phyloP scores from a whole-genome alignment of 2,329 filamentous ascomycete genomes.

The Xylaria sp. region DNA sequence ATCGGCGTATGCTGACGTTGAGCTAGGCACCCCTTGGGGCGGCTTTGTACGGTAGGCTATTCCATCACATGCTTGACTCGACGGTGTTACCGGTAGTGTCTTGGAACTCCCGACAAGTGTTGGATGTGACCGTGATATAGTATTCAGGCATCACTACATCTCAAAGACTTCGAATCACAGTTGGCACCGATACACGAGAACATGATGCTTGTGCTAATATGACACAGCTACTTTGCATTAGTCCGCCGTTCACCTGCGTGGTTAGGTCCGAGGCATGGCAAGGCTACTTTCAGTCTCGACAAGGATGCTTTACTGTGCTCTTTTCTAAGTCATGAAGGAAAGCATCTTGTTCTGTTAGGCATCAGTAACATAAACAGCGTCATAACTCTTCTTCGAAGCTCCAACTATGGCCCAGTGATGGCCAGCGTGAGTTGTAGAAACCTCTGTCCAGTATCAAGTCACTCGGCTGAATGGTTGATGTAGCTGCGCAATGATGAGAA shows the following conservation, averaged over 20 bases:
- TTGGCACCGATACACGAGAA: not conserved
- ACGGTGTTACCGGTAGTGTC: not conserved
- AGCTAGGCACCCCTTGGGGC: conserved; percentile 72
- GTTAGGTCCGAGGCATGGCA: conserved; percentile 89
- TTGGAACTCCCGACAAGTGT: conserved; percentile 16
- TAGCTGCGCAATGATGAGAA: conserved; percentile 75
- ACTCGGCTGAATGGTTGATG: conserved; percentile 3
- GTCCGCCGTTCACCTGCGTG: conserved; percentile 84
- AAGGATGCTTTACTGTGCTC: conserved; percentile 83
- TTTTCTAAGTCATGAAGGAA: conserved; percentile 77
- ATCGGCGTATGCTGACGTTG: conserved; percentile 67
- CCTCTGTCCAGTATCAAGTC: conserved; percentile 19
- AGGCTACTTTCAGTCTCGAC: conserved; percentile 71
- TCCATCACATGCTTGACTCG: conserved; percentile 15
- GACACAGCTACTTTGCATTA: conserved; percentile 78
- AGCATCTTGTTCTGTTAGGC: conserved; percentile 80
- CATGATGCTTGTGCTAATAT: conserved; percentile 37
- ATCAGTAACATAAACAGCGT: conserved; percentile 80
- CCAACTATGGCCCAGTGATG: conserved; percentile 71
- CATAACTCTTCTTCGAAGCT: conserved; percentile 74
- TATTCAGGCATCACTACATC: not conserved
- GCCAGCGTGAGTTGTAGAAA: conserved; percentile 66
- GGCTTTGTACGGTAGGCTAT: conserved; percentile 62
- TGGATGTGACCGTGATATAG: conserved; percentile 4
- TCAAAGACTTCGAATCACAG: not conserved